Evolutionary conservation across 305 asterid species (phyloP).

Genomic region (Solanum hybrid): DNA sequence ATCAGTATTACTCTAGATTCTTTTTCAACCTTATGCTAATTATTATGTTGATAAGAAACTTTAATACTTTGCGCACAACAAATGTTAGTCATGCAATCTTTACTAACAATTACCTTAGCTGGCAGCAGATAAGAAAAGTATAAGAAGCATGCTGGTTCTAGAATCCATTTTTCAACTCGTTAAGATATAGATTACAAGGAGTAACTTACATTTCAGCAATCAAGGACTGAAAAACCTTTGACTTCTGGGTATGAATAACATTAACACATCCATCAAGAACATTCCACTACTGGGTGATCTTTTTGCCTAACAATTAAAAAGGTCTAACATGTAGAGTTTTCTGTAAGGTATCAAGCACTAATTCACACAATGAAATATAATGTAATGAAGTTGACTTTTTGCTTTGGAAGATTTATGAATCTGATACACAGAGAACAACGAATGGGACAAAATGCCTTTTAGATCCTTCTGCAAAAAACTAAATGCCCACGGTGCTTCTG

Average conservation of each 20-base stretch:
- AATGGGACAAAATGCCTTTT: background rate
- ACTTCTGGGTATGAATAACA: background rate
- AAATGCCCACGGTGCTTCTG: background rate
- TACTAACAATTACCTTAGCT: background rate
- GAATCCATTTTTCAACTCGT: background rate
- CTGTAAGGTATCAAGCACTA: background rate
- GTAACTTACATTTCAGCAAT: background rate
- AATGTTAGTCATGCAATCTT: background rate
- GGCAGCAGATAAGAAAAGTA: background rate
- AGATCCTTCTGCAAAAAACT: background rate
- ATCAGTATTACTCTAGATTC: background rate
- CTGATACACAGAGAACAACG: background rate
- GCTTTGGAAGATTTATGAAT: background rate
- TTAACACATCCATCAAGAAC: background rate
- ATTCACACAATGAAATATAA: background rate
- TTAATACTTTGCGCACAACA: background rate
- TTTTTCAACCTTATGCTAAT: background rate
- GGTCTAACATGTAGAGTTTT: background rate
- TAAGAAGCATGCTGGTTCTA: background rate
- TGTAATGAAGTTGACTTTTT: background rate
- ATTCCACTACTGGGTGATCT: background rate
- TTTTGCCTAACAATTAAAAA: background rate
- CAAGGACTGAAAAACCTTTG: background rate
- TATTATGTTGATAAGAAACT: background rate
- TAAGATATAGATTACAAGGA: background rate